These are phyloP conservation scores for Penicillium italicum DNA, from an alignment of 2,329 filamentous ascomycete genomes.

Conservation along the genomic window DNA sequence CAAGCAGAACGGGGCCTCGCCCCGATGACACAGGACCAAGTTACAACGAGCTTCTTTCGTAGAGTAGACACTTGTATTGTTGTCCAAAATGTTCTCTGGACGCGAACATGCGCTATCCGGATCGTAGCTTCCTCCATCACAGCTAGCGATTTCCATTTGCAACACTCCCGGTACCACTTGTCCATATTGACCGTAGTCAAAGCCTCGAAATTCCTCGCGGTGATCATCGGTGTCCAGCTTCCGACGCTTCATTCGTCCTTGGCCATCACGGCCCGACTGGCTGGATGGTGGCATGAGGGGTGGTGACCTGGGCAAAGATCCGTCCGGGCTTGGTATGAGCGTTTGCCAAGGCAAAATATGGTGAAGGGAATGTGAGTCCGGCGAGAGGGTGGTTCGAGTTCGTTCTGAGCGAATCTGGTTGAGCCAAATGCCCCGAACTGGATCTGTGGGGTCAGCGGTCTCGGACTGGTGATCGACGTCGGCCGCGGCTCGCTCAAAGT, in stretches of 20 bases:
- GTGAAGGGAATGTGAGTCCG: conserved; percentile 6
- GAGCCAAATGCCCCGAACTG: conserved; percentile 12
- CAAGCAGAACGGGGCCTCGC: conserved; percentile 73
- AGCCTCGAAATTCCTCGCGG: conserved; percentile 49
- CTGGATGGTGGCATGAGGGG: conserved; percentile 26
- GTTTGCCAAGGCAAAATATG: conserved; percentile 12
- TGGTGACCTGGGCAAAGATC: conserved; percentile 17
- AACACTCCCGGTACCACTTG: conserved; percentile 80
- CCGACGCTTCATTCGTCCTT: conserved; percentile 60
- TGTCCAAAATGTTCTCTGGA: conserved; percentile 76
- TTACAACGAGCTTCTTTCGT: conserved; percentile 86
- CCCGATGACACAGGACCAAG: conserved; percentile 76
- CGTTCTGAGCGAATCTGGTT: conserved; percentile 15
- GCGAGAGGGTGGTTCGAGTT: conserved; percentile 8
- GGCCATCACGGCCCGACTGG: conserved; percentile 31
- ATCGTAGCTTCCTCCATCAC: conserved; percentile 72
- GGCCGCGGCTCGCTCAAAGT: conserved; percentile 26
- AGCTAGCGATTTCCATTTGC: conserved; percentile 83
- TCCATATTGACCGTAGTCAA: conserved; percentile 80
- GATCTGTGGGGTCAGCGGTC: conserved; percentile 8
- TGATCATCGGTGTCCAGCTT: conserved; percentile 65
- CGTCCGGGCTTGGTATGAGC: conserved; percentile 21
- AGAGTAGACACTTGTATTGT: conserved; percentile 83
- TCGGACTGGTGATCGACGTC: conserved; percentile 24
- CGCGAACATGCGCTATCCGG: conserved; percentile 54